Percentiles rank a stretch among this genome's conserved stretches.
phyloP scores from a whole-genome alignment of 2,329 filamentous ascomycete genomes.

The Aureobasidium lini region DNA sequence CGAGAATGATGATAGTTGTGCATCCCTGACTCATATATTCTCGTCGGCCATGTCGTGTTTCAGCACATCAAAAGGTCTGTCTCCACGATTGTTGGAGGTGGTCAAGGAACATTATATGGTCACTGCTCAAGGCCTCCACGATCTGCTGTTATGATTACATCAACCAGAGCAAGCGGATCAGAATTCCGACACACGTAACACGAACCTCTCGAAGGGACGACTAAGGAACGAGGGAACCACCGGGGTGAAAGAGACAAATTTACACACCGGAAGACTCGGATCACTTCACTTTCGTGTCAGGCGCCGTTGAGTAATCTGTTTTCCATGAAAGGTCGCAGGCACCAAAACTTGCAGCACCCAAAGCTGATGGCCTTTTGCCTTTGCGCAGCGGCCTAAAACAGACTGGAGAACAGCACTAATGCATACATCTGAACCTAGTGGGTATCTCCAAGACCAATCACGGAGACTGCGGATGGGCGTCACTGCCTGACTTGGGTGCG shows the following conservation, averaged over 20 bases:
- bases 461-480: not conserved
- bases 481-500: not conserved
- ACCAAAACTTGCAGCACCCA: not conserved
- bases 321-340: not conserved
- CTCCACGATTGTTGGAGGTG: no score
- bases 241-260: not conserved
- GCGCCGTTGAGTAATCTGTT: not conserved
- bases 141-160: not conserved
- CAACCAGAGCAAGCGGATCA: not conserved
- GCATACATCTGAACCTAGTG: not conserved
- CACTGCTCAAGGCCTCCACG: not conserved
- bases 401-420: slow-evolving; percentile 3
- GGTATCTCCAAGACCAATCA: not conserved
- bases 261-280: not conserved
- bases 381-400: not conserved
- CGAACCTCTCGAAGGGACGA: not conserved
- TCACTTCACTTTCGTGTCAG: not conserved
- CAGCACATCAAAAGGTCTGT: no score
- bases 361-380: not conserved
- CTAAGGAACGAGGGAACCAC: not conserved
- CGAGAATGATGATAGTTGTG: no score
- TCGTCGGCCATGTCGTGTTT: no score
- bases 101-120: not conserved
- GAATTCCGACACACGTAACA: slow-evolving; percentile 1
- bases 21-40: no score